Base-by-base conservation (phyloP, 768 basidiomycete genomes). In the Imleria badia region DNA sequence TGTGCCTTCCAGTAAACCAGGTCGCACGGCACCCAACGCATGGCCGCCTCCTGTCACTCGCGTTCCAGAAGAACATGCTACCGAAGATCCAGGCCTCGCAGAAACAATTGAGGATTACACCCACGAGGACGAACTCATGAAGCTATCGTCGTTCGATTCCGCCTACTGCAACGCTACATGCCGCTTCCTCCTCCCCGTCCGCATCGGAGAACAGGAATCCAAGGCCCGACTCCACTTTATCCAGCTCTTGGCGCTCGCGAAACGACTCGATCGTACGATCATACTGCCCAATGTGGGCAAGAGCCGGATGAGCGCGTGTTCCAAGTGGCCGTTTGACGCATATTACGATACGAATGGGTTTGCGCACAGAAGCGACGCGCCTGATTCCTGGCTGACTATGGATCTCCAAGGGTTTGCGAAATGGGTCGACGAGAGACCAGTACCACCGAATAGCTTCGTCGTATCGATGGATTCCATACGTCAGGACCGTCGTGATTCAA, bases 201-300 rank as follows among this genome's bases (percentile, higher is more conserved):
- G 76, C 5, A 70, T 84, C 26, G 73, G 73, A 17, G 85, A 84
- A 66, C 82, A 83, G 56, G 83, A 84, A 60, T 81, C 82, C 30
- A 82, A 82, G 56, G 80, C 81, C 1, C 76, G 80, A 19, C 63
- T 76, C 9, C 84, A 86, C 66, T 66, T 86, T n/a, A 61, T 72
- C 29, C 81, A 85, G 58, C 68, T 86, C 52, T 60, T 75, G 1
- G 67, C 70, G 5, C 78, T 86, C n/a, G 79, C 84, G 0, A 64
- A 66, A 46, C 64, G 59, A 7, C 74, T 85, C 29, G 76, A 81
- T 59, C 76, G 84, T 6, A 85, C 78, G 4, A 73, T 86, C 34
- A 81, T 86, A 26, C 73, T 87, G 6, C 85, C 85, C 3, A 81
- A 82, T 54, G 82, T 85, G 5, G 80, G 79, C 8, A 78, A 79